phyloP scores from a whole-genome alignment of 805 yeast genomes.

The Cyberlindnera petersonii region DNA sequence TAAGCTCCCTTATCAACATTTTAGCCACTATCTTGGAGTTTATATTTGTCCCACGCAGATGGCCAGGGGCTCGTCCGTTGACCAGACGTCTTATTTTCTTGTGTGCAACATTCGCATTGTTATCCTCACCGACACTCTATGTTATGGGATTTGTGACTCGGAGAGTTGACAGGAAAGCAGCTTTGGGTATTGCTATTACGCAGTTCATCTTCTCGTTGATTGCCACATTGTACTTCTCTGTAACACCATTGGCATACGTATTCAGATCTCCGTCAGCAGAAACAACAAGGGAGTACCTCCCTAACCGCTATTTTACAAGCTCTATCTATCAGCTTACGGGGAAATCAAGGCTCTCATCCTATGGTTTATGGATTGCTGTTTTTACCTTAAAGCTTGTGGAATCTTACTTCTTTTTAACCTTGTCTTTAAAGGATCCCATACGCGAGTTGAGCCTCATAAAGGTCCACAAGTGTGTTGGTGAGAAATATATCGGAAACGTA shows the following conservation, averaged over 20 bases:
- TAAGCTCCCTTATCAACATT: constrained; percentile 55
- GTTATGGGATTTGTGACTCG: constrained; percentile 41
- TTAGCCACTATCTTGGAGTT: constrained; percentile 55
- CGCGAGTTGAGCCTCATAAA: constrained; percentile 60
- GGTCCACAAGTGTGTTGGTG: constrained; percentile 59
- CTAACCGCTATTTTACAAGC: constrained; percentile 57
- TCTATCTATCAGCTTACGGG: constrained; percentile 52
- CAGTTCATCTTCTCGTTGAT: constrained; percentile 55
- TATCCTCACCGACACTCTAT: constrained; percentile 49
- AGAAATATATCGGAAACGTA: constrained; percentile 45
- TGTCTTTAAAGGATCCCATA: constrained; percentile 69
- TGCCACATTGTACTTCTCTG: constrained; percentile 52
- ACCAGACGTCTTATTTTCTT: constrained; percentile 43
- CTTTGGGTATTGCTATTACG: constrained; percentile 43
- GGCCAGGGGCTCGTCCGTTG: constrained; percentile 69
- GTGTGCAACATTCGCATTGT: constrained; percentile 38
- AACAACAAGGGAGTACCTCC: constrained; percentile 38
- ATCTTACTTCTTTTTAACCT: constrained; percentile 72
- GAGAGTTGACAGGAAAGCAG: constrained; percentile 30
- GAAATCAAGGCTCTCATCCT: constrained; percentile 55
- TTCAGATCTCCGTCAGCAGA: constrained; percentile 40
- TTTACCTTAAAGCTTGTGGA: constrained; percentile 67
- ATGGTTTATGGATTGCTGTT: constrained; percentile 65
- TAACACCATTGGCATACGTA: constrained; percentile 57
- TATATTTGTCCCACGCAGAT: constrained; percentile 62